Percentiles rank a stretch among this genome's conserved stretches.
These are phyloP conservation scores for Leccinum uliginosum DNA, from an alignment of 768 basidiomycete species.

Conservation along the genomic window DNA sequence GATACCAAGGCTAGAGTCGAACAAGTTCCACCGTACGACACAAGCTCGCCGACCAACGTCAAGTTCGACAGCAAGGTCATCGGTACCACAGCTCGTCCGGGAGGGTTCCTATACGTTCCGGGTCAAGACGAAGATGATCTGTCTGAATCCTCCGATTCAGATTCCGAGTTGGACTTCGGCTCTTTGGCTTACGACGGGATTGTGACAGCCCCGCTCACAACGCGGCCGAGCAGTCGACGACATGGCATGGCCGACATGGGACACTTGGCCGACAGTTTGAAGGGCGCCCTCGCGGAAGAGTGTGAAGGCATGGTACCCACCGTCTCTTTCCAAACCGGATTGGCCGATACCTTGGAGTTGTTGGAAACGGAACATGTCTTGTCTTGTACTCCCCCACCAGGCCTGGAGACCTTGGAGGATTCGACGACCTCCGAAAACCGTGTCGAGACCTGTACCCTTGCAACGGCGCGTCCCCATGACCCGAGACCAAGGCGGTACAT, in stretches of 20 bases:
- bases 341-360: background rate
- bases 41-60: background rate
- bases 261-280: background rate
- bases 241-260: constrained; percentile 11
- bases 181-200: constrained; percentile 1
- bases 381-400: background rate
- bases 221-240: background rate
- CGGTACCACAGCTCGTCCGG: constrained; percentile 6
- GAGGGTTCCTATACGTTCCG: constrained; percentile 12
- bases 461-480: too few relatives aligned
- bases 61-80: constrained; percentile 14
- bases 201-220: background rate
- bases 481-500: too few relatives aligned
- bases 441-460: background rate
- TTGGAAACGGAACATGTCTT: background rate
- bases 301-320: background rate
- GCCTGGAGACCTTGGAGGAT: background rate
- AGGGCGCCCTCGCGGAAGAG: background rate
- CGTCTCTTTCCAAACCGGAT: background rate
- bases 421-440: background rate
- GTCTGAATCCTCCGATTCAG: background rate
- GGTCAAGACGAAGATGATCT: background rate
- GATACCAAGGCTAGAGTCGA: background rate
- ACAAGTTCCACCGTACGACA: constrained; percentile 13
- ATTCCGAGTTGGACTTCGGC: background rate